A percentile compares a stretch with the other conserved stretches of the same genome.
phyloP scores from a whole-genome alignment of 129 eudicot species.

The Sambucus nigra region DNA sequence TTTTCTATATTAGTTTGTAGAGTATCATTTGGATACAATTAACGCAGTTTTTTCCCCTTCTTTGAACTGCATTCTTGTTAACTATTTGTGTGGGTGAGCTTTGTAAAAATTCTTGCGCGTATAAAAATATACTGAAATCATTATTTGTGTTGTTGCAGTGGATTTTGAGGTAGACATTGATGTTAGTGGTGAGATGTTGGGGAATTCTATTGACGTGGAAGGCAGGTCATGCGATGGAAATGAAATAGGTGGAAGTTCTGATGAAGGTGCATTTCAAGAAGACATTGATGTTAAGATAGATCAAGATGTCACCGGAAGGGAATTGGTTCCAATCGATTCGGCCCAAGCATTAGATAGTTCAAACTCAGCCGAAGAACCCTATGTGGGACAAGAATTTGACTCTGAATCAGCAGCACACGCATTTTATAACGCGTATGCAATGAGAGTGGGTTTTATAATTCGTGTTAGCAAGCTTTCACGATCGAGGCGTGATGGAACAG shows the following conservation, averaged over 20 bases:
- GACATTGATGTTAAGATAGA: conserved; percentile 41
- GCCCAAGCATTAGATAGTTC: conserved; percentile 28
- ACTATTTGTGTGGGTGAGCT: not conserved
- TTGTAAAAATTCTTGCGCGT: not conserved
- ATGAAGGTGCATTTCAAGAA: conserved; percentile 37
- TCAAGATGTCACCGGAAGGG: conserved; percentile 47
- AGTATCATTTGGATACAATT: too few species aligned
- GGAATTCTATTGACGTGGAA: conserved; percentile 35
- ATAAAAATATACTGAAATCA: not conserved
- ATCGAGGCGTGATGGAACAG: conserved; percentile 86
- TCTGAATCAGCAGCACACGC: conserved; percentile 93
- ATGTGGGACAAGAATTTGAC: conserved; percentile 75
- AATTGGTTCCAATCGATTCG: conserved; percentile 24
- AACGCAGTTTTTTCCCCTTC: not conserved
- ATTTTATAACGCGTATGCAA: conserved; percentile 71
- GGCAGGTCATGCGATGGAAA: conserved; percentile 27
- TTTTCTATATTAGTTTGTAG: too few species aligned
- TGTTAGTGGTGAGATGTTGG: conserved; percentile 42
- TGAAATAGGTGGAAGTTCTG: conserved; percentile 60
- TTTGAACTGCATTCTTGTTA: not conserved
- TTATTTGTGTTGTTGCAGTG: conserved; percentile 27
- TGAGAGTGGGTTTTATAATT: conserved; percentile 63
- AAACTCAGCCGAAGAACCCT: conserved; percentile 52
- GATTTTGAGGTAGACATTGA: conserved; percentile 56
- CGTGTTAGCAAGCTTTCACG: conserved; percentile 85